These are phyloP conservation scores for Rhodotorula sp. DNA, from an alignment of 1,284 basidiomycete species.

Conservation along the genomic window DNA sequence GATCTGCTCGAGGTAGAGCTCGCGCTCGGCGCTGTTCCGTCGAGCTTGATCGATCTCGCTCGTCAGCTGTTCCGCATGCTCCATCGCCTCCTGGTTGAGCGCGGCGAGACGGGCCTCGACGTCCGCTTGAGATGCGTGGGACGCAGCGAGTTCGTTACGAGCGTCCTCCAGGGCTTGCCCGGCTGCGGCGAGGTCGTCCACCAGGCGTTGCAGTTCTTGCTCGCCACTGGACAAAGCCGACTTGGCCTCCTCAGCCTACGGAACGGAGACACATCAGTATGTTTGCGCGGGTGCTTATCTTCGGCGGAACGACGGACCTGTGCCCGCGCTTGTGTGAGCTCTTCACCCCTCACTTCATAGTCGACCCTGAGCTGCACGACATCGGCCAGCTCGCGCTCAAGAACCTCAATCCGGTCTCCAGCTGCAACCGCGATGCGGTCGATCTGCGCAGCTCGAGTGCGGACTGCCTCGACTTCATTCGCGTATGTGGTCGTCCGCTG, in stretches of 20 bases:
- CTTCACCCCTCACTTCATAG: no score
- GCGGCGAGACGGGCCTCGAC: no score
- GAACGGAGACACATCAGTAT: no score
- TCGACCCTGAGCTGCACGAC: background rate
- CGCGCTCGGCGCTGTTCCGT: no score
- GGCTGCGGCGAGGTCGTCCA: constrained; percentile 5
- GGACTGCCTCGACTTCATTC: no score
- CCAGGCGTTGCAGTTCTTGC: background rate
- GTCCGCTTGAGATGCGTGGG: background rate
- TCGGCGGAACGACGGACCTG: no score
- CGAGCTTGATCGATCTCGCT: constrained; percentile 10
- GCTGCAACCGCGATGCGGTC: background rate
- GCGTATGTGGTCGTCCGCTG: no score
- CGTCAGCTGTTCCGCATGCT: background rate
- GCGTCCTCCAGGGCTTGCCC: constrained; percentile 6
- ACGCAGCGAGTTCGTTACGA: background rate
- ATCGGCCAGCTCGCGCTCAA: background rate
- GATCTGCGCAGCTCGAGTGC: no score
- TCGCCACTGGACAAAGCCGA: no score
- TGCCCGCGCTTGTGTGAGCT: no score
- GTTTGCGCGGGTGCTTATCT: no score
- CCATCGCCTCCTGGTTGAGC: background rate
- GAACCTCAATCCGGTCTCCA: background rate
- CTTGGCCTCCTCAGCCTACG: no score
- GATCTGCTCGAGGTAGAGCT: constrained; percentile 8